A percentile compares a stretch with the other conserved stretches of the same genome.
These are phyloP conservation scores for Wallacemonas sp. DNA, from an alignment of 208 protist species.

Conservation along the genomic window DNA sequence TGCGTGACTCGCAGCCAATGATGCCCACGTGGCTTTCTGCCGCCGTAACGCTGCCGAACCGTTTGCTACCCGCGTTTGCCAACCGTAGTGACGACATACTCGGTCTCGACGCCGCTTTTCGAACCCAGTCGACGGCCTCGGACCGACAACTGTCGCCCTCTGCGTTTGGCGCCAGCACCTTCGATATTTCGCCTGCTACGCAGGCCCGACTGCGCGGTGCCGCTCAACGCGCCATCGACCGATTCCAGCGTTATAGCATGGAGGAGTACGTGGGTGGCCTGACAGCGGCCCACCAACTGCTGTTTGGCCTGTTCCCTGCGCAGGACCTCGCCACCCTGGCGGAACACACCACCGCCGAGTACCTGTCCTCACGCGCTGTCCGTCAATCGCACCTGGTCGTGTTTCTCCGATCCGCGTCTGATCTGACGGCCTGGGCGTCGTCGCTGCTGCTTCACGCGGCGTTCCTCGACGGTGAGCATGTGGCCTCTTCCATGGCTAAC, in stretches of 20 bases:
- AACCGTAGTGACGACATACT: conserved; percentile 4
- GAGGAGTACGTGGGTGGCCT: conserved; percentile 49
- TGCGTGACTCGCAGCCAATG: background rate
- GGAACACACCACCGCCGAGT: conserved; percentile 27
- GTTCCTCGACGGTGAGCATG: conserved; percentile 33
- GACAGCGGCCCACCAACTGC: conserved; percentile 40
- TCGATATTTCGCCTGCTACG: background rate
- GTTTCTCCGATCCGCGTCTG: conserved; percentile 40
- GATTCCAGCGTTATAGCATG: conserved; percentile 29
- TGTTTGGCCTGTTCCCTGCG: conserved; percentile 42
- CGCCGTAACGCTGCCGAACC: conserved; percentile 7
- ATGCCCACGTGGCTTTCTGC: conserved; percentile 11
- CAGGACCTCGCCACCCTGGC: conserved; percentile 36
- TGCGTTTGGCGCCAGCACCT: background rate
- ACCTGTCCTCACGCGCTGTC: conserved; percentile 30
- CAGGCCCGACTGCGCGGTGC: conserved; percentile 8
- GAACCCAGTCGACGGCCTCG: background rate
- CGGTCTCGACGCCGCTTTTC: conserved; percentile 2
- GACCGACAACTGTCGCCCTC: background rate
- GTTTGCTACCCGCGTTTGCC: background rate
- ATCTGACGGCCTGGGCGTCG: conserved; percentile 44
- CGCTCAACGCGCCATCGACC: conserved; percentile 24
- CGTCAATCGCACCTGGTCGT: conserved; percentile 31
- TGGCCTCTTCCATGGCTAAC: conserved; percentile 12
- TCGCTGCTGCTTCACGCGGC: conserved; percentile 58